These are phyloP conservation scores for Pythium apleroticum DNA, from an alignment of 352 stramenopile genomes.

Conservation along the genomic window DNA sequence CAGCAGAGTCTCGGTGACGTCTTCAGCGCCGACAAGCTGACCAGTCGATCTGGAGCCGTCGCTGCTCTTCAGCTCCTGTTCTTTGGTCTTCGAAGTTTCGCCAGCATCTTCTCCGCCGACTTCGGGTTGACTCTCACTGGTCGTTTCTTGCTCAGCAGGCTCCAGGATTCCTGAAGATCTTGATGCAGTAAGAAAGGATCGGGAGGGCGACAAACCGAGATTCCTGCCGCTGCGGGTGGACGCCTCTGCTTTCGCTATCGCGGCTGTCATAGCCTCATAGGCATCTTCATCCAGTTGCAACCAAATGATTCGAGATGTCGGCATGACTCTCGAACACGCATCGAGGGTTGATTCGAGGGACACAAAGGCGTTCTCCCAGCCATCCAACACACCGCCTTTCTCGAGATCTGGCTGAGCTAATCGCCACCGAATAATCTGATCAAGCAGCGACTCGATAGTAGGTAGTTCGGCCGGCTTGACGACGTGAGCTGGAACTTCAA, in stretches of 20 bases:
- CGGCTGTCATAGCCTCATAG: conserved; percentile 50
- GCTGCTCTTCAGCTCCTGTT: background rate
- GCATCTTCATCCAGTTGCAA: conserved; percentile 69
- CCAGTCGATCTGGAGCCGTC: background rate
- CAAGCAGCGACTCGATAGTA: conserved; percentile 46
- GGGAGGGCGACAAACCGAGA: conserved; percentile 5
- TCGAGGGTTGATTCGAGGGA: conserved; percentile 36
- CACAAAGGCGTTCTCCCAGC: conserved; percentile 62
- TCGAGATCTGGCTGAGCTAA: conserved; percentile 60
- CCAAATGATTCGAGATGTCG: conserved; percentile 48
- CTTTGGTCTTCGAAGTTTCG: background rate
- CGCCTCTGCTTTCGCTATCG: conserved; percentile 11
- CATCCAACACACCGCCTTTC: conserved; percentile 71
- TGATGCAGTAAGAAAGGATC: conserved; percentile 2
- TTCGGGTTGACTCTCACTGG: background rate
- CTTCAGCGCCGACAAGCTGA: background rate
- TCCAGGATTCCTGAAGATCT: conserved; percentile 4
- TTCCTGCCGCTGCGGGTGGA: background rate
- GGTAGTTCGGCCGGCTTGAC: background rate
- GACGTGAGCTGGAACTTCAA: background rate
- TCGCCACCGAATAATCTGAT: conserved; percentile 62
- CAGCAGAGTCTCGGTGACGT: background rate
- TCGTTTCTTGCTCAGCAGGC: background rate
- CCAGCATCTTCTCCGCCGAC: background rate
- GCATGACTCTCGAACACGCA: conserved; percentile 41